Evolutionary conservation across 345 rosid species (phyloP).

Genomic region (Anacardium occidentale): DNA sequence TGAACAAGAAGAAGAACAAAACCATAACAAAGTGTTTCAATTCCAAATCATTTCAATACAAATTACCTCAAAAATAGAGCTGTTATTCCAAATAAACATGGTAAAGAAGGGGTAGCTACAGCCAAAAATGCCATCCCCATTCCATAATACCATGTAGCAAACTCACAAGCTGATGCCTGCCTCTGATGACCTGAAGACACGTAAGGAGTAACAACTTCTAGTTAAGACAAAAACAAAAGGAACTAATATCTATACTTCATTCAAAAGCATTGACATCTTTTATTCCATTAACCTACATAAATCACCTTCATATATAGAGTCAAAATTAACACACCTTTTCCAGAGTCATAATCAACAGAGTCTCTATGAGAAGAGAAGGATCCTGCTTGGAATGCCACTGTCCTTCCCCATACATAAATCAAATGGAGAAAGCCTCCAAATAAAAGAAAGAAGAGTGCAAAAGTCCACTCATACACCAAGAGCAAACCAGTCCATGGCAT

Average conservation of each 20-base stretch:
- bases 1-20: neutral
- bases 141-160: constrained; percentile 61
- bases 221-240: neutral
- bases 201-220: constrained; percentile 9
- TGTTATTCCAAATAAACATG: constrained; percentile 70
- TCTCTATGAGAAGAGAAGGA: constrained; percentile 40
- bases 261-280: neutral
- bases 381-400: constrained; percentile 46
- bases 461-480: constrained; percentile 85
- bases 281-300: neutral
- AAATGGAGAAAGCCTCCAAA: constrained; percentile 69
- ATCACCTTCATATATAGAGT: neutral
- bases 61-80: constrained; percentile 76
- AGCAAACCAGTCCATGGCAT: constrained; percentile 90
- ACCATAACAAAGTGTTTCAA: neutral
- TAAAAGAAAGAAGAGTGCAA: constrained; percentile 58
- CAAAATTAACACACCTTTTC: constrained; percentile 53
- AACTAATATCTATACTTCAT: neutral
- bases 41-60: constrained; percentile 6
- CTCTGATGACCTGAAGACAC: constrained; percentile 67
- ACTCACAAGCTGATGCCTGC: constrained; percentile 51
- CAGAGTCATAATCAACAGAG: constrained; percentile 56
- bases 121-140: constrained; percentile 73
- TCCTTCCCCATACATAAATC: constrained; percentile 59
- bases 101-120: constrained; percentile 61